phyloP scores from a whole-genome alignment of 176 grass and related monocot species.

The Luzula sylvatica region DNA sequence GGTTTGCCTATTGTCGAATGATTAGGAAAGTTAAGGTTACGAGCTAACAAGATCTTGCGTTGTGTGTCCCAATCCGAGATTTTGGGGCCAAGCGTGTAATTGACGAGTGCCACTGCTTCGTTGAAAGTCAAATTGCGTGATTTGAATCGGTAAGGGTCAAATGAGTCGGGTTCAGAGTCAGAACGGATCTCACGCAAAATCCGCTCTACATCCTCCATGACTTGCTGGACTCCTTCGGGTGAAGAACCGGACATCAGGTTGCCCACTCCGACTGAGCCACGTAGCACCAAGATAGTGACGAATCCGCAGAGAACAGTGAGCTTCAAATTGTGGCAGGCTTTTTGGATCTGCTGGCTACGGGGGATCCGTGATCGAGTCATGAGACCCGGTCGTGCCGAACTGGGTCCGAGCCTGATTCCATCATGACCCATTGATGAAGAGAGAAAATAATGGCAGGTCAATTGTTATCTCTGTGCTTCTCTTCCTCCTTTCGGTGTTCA shows the following conservation, averaged over 20 bases:
- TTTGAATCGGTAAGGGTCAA: background rate
- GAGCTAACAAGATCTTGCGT: conserved; percentile 14
- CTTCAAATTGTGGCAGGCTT: conserved; percentile 25
- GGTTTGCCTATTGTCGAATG: conserved; percentile 1
- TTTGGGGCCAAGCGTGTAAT: conserved; percentile 24
- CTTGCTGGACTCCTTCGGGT: background rate
- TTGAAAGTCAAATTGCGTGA: background rate
- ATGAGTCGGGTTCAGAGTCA: conserved; percentile 11
- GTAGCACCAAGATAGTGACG: conserved; percentile 21
- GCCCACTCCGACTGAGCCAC: conserved; percentile 1
- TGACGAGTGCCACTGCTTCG: background rate
- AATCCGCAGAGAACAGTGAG: conserved; percentile 29
- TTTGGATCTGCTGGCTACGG: conserved; percentile 9
- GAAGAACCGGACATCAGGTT: background rate
- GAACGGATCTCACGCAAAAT: conserved; percentile 30
- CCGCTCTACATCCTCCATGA: conserved; percentile 36
- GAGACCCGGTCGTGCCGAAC: too few species aligned
- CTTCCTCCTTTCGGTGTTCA: too few species aligned
- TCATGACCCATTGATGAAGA: too few species aligned
- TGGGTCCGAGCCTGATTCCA: too few species aligned
- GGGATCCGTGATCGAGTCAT: background rate
- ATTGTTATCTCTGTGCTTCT: too few species aligned
- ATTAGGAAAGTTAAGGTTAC: conserved; percentile 21
- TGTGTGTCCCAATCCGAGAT: conserved; percentile 26
- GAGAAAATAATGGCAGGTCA: too few species aligned